Percentiles rank a stretch among this genome's conserved stretches.
phyloP scores from a whole-genome alignment of 352 stramenopile genomes.

The Phytophthora podocarpi region DNA sequence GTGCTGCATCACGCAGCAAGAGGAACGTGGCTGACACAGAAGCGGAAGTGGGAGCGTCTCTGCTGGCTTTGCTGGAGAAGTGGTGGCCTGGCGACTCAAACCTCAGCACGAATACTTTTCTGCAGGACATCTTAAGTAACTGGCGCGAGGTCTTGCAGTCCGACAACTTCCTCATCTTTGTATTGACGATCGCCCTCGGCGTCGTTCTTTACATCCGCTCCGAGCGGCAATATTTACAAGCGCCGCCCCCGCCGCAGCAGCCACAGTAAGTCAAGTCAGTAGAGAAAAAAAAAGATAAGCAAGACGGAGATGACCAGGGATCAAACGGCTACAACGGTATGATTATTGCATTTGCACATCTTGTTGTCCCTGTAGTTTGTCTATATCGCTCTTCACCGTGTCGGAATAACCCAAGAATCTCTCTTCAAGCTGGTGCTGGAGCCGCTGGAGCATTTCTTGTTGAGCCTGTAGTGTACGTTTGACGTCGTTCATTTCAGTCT shows the following conservation, averaged over 20 bases:
- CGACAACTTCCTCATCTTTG: constrained; percentile 70
- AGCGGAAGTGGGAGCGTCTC: constrained; percentile 9
- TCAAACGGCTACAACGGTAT: constrained; percentile 29
- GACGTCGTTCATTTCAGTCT: constrained; percentile 21
- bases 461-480: constrained; percentile 19
- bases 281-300: constrained; percentile 12
- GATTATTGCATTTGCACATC: constrained; percentile 36
- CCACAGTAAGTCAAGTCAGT: constrained; percentile 26
- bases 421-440: constrained; percentile 4
- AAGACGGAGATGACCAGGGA: constrained; percentile 7
- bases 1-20: background rate
- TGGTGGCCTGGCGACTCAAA: constrained; percentile 39
- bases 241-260: constrained; percentile 27
- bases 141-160: constrained; percentile 57
- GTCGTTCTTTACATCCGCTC: constrained; percentile 81
- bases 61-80: constrained; percentile 35
- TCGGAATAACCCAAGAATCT: background rate
- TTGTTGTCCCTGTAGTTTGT: background rate
- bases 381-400: background rate
- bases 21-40: background rate
- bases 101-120: constrained; percentile 11
- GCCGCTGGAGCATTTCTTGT: constrained; percentile 18
- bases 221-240: constrained; percentile 64
- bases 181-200: constrained; percentile 62
- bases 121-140: constrained; percentile 21